A percentile compares a stretch with the other conserved stretches of the same genome.
These are phyloP conservation scores for Aspergillus novoparasiticus DNA, from an alignment of 2,329 filamentous ascomycete species.

Conservation along the genomic window DNA sequence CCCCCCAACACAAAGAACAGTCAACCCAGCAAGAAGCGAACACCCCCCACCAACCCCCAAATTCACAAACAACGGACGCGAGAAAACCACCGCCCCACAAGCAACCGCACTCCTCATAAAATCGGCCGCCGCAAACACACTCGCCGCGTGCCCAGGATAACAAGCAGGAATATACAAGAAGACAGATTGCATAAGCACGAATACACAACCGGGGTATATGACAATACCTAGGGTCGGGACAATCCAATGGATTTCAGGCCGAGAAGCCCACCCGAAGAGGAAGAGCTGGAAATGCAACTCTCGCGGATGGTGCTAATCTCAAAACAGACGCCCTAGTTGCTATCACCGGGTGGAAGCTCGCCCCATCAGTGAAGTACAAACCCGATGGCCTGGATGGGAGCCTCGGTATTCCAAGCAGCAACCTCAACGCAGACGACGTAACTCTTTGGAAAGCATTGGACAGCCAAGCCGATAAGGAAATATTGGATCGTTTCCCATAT, in stretches of 20 bases:
- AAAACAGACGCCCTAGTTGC: too few species aligned
- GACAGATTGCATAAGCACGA: slow-evolving; percentile 45
- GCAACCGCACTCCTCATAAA: slow-evolving; percentile 36
- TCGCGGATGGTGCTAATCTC: too few species aligned
- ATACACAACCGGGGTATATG: slow-evolving; percentile 38
- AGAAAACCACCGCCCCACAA: slow-evolving; percentile 37
- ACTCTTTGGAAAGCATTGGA: too few species aligned
- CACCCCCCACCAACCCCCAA: slow-evolving; percentile 32
- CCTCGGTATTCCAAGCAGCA: too few species aligned
- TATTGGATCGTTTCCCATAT: too few species aligned
- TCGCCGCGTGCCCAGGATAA: slow-evolving; percentile 31
- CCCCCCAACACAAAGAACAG: slow-evolving; percentile 20
- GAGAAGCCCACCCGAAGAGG: slow-evolving; percentile 32
- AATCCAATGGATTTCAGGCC: slow-evolving; percentile 31
- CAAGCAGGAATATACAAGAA: slow-evolving; percentile 35
- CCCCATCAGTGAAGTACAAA: too few species aligned
- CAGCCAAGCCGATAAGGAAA: too few species aligned
- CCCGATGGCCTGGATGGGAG: too few species aligned
- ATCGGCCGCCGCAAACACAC: slow-evolving; percentile 37
- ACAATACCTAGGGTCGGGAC: slow-evolving; percentile 40
- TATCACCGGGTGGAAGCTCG: too few species aligned
- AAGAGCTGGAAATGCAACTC: too few species aligned
- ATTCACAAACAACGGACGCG: slow-evolving; percentile 28
- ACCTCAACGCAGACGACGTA: too few species aligned
- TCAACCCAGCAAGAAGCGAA: slow-evolving; percentile 40